phyloP scores from a whole-genome alignment of 768 basidiomycete species.

The Leccinum subtestaceum region DNA sequence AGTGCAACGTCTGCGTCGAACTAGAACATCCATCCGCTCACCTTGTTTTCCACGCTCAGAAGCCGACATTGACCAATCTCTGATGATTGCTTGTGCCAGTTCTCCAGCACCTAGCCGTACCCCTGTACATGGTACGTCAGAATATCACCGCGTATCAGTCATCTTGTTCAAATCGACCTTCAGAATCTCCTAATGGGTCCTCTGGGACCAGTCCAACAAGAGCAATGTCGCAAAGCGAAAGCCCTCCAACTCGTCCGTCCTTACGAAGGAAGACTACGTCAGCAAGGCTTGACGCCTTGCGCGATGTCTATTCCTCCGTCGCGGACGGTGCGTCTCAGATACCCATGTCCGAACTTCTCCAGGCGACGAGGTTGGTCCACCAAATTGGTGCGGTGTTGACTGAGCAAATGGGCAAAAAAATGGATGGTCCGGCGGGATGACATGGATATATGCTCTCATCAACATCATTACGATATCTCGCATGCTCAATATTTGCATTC shows the following conservation, averaged over 20 bases:
- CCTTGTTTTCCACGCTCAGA: slow-evolving; percentile 10
- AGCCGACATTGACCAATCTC: slow-evolving; percentile 21
- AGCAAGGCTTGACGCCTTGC: slow-evolving; percentile 42
- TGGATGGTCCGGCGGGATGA: slow-evolving; percentile 16
- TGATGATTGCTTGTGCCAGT: slow-evolving; percentile 8
- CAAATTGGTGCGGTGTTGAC: slow-evolving; percentile 46
- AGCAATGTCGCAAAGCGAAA: slow-evolving; percentile 10
- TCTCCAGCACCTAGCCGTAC: slow-evolving; percentile 6
- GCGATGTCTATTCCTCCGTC: slow-evolving; percentile 43
- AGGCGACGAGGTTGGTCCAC: slow-evolving; percentile 44
- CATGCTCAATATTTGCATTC: slow-evolving; percentile 44
- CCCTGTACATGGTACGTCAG: slow-evolving; percentile 11
- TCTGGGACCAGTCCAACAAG: slow-evolving; percentile 1
- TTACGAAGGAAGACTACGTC: slow-evolving; percentile 41
- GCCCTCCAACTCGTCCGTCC: slow-evolving; percentile 15
- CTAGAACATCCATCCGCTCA: neutral
- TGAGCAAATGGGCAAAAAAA: slow-evolving; percentile 42
- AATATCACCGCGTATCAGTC: neutral
- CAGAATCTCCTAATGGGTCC: slow-evolving; percentile 1
- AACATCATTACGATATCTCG: slow-evolving; percentile 15
- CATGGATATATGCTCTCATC: neutral
- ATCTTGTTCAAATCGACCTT: neutral
- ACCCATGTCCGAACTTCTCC: slow-evolving; percentile 46
- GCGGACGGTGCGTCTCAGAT: slow-evolving; percentile 46
- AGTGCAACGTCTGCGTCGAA: neutral